Percentiles rank a stretch among this genome's conserved stretches.
phyloP scores from a whole-genome alignment of 441 rosid genomes.

The Croton laevigatus region DNA sequence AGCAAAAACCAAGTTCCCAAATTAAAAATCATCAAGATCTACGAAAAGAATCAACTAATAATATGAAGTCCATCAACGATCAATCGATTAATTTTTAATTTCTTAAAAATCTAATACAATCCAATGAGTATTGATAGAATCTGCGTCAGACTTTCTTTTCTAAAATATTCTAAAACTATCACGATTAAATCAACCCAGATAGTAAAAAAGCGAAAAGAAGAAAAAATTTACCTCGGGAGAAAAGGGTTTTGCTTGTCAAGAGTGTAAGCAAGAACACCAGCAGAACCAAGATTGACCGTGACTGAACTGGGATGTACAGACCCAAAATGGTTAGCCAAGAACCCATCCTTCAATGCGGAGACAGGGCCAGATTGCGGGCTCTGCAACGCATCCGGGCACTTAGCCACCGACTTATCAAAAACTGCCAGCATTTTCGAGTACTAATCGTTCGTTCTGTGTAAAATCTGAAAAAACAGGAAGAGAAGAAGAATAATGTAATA shows the following conservation, averaged over 20 bases:
- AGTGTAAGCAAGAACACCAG: slow-evolving; percentile 78
- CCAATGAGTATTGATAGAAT: background rate
- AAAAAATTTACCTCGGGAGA: slow-evolving; percentile 58
- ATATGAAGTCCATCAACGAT: background rate
- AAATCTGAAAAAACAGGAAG: background rate
- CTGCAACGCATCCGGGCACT: slow-evolving; percentile 74
- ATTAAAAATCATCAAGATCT: slow-evolving; percentile 2
- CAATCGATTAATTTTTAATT: background rate
- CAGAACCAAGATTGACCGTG: slow-evolving; percentile 65
- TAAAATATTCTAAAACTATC: slow-evolving; percentile 1
- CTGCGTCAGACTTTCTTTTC: background rate
- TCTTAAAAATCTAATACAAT: background rate
- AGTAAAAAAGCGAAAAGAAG: background rate
- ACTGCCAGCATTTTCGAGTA: slow-evolving; percentile 68
- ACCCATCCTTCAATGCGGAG: slow-evolving; percentile 63
- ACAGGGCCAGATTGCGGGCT: slow-evolving; percentile 46
- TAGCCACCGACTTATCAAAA: slow-evolving; percentile 78
- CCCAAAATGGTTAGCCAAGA: slow-evolving; percentile 57
- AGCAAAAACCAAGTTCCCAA: background rate
- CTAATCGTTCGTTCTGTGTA: background rate
- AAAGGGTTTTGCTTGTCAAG: slow-evolving; percentile 71
- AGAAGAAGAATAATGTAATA: background rate
- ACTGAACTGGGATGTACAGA: slow-evolving; percentile 52
- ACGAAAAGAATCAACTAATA: background rate
- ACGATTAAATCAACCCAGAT: slow-evolving; percentile 22